These are phyloP conservation scores for Trypanosoma caninum DNA, from an alignment of 208 protist species.

Conservation along the genomic window DNA sequence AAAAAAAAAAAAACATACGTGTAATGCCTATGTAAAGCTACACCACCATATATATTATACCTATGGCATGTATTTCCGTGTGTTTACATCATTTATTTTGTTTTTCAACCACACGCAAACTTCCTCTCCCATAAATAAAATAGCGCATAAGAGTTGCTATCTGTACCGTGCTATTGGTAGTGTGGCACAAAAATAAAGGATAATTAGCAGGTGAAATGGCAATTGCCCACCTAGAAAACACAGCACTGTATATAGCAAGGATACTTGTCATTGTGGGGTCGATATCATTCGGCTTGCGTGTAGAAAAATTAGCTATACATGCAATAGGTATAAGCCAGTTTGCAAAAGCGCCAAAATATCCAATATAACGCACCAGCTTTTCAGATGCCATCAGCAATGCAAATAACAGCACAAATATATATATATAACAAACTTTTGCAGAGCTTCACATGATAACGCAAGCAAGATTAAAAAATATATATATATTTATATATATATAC, in stretches of 20 bases:
- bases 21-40: too few relatives aligned
- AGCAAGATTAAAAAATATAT: too few relatives aligned
- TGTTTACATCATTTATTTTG: conserved; percentile 5
- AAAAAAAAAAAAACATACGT: conserved; percentile 6
- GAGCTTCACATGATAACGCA: too few relatives aligned
- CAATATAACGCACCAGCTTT: conserved; percentile 62
- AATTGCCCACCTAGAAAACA: conserved; percentile 86
- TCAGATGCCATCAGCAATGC: conserved; percentile 62
- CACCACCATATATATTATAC: too few relatives aligned
- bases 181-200: conserved; percentile 79
- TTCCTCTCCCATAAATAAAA: conserved; percentile 20
- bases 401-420: too few relatives aligned
- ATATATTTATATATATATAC: too few relatives aligned
- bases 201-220: conserved; percentile 86
- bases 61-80: too few relatives aligned
- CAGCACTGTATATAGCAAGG: conserved; percentile 68
- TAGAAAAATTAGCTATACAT: conserved; percentile 81
- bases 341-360: conserved; percentile 77
- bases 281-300: conserved; percentile 71
- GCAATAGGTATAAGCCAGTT: conserved; percentile 92
- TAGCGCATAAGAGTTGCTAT: conserved; percentile 51
- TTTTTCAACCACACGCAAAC: conserved; percentile 6
- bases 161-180: conserved; percentile 79
- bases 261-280: conserved; percentile 79
- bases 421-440: background rate